Evolutionary conservation across 2,329 filamentous ascomycete species (phyloP).

Genomic region (Fusarium praegraminearum): DNA sequence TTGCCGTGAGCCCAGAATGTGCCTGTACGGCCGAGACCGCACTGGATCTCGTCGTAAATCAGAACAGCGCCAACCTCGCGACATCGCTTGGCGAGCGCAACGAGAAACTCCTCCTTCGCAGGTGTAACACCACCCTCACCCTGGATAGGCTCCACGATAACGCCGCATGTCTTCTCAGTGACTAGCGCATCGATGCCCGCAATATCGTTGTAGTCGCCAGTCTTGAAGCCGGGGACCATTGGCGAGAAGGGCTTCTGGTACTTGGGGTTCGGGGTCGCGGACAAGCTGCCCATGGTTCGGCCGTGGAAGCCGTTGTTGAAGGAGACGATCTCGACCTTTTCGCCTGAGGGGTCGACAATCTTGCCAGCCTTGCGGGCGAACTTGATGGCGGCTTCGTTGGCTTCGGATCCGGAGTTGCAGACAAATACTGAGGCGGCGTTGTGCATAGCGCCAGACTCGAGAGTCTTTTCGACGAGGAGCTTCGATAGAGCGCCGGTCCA

Average conservation of each 20-base stretch:
- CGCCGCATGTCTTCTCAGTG: constrained; percentile 88
- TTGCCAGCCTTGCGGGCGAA: constrained; percentile 94
- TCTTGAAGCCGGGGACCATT: constrained; percentile 93
- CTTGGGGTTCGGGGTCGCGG: constrained; percentile 97
- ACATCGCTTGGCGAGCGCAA: constrained; percentile 85
- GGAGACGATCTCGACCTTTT: constrained; percentile 87
- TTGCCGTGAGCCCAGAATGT: constrained; percentile 87
- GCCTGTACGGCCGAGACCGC: constrained; percentile 88
- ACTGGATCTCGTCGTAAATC: constrained; percentile 98
- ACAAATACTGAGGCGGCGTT: constrained; percentile 85
- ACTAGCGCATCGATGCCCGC: constrained; percentile 77
- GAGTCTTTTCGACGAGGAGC: constrained; percentile 83
- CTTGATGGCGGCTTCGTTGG: constrained; percentile 97
- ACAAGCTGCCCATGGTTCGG: constrained; percentile 92
- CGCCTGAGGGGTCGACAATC: constrained; percentile 74
- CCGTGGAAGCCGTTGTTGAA: constrained; percentile 96
- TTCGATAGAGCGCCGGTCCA: constrained; percentile 94
- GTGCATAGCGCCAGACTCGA: constrained; percentile 83
- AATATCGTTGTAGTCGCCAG: constrained; percentile 88
- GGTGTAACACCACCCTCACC: constrained; percentile 94
- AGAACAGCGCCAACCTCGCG: constrained; percentile 88
- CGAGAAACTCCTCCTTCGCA: constrained; percentile 84
- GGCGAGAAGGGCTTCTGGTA: constrained; percentile 96
- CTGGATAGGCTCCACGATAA: constrained; percentile 97
- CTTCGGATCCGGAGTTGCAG: constrained; percentile 96